Evolutionary conservation across 164 flowering plant species (phyloP).

Genomic region (Stephania yunnanensis): DNA sequence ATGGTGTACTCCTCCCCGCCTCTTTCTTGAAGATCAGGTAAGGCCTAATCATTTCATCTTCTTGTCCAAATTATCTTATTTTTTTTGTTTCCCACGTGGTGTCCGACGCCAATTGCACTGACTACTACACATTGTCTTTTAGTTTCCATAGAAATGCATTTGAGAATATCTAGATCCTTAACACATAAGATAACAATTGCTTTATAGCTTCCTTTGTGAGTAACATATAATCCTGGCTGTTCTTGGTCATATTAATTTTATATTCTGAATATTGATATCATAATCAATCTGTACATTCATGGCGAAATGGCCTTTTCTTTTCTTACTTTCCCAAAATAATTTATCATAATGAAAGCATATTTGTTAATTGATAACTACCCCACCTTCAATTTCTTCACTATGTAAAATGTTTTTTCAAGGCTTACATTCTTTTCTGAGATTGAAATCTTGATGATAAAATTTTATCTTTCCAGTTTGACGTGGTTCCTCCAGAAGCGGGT

Average conservation of each 20-base stretch:
- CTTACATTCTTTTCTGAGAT: not conserved
- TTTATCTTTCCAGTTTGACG: constrained; percentile 71
- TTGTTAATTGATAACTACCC: not conserved
- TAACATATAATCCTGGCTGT: not conserved
- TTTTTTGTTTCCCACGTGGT: too few species aligned
- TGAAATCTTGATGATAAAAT: not conserved
- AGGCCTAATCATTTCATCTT: not conserved
- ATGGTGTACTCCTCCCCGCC: constrained; percentile 97
- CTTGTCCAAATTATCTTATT: not conserved
- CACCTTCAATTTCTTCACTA: not conserved
- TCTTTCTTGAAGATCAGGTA: constrained; percentile 98
- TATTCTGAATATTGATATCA: not conserved
- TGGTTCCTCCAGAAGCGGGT: constrained; percentile 76
- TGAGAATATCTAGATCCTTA: too few species aligned
- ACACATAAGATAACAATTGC: not conserved
- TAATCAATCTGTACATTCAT: not conserved
- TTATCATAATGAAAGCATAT: not conserved
- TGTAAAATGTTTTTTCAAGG: not conserved
- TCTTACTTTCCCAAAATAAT: not conserved
- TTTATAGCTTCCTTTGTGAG: not conserved
- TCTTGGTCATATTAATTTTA: not conserved
- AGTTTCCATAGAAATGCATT: too few species aligned
- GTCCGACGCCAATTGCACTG: too few species aligned
- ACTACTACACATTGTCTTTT: too few species aligned
- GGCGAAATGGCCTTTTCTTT: not conserved